Evolutionary conservation across 441 rosid genomes (phyloP), one percentile per base, ranked within the genome.

Genomic region (Adansonia rubrostipa): DNA sequence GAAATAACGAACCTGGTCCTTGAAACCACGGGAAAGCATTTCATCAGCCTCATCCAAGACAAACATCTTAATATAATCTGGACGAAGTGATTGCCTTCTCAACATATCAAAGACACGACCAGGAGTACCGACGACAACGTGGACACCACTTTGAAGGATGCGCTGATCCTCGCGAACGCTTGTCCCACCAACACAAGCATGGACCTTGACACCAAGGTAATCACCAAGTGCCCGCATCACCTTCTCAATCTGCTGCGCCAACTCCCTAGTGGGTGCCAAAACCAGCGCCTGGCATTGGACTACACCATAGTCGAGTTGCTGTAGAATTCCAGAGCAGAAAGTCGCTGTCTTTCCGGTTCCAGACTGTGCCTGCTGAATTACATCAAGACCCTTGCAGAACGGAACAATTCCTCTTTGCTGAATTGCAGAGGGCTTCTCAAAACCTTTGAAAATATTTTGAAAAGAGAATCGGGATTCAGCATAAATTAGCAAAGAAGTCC

Each of bases 181-280:
- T 20, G 93, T 88, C 24, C 91, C 93, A 66, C 93, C 93, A 36
- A 90, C 92, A 81, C 92, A 90, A 20, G 93, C 92, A 36, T 90
- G 93, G 50, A 90, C 93, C 86, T 85, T 90, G 57, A 88, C 93
- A n/a, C 91, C 89, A 44, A 90, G 88, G 74, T 82, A 90, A 76
- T 90, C 92, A 66, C 93, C 93, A 13, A 88, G 86, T 5, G 92
- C 92, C n/a, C 92, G 82, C 93, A 90, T 90, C n/a, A 90, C 93
- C 84, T 90, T 90, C 71, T 90, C 93, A 56, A 90, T 90, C 75
- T 88, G 92, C 70, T 90, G 93, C 0, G 91, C 93, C 53, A 90
- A 88, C 73, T 90, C 93, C 80, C 93, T 87, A 8, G 93, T 90
- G 45, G 93, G 92, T 0, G 92, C 92, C 78, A 90, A 62, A 42